phyloP scores from a whole-genome alignment of 768 basidiomycete species.

The Trametes maxima region DNA sequence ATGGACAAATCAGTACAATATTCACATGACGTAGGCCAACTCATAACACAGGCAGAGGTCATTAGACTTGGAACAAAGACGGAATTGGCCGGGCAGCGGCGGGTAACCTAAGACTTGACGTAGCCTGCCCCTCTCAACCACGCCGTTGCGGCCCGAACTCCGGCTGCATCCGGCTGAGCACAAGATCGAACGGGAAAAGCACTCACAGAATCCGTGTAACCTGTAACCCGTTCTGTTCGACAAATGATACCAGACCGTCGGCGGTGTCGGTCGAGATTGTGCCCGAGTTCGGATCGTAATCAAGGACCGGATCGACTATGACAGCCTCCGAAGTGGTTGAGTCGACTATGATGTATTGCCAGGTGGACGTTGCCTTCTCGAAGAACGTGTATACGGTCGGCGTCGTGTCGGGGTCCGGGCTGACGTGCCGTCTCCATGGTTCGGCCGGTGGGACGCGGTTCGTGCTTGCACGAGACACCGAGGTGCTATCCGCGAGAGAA shows the following conservation, averaged over 20 bases:
- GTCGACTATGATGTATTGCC: conserved; percentile 62
- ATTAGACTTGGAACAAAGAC: no score
- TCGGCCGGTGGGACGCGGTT: conserved; percentile 24
- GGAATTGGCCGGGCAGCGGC: no score
- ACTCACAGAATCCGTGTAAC: conserved; percentile 40
- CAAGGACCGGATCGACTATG: conserved; percentile 40
- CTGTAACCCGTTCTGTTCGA: conserved; percentile 32
- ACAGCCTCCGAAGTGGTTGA: conserved; percentile 51
- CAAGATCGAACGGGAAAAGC: background rate
- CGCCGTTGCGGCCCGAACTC: no score
- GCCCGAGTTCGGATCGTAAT: conserved; percentile 38
- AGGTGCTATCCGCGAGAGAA: background rate
- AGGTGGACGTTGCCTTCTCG: conserved; percentile 34
- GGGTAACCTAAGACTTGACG: no score
- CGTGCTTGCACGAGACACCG: conserved; percentile 11
- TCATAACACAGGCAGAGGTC: no score
- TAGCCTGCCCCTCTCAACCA: no score
- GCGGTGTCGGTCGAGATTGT: conserved; percentile 37
- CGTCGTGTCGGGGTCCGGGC: conserved; percentile 23
- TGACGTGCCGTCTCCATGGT: conserved; percentile 27
- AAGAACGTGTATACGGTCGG: conserved; percentile 34
- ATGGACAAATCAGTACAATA: background rate
- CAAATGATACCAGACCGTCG: conserved; percentile 36
- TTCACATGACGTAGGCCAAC: no score
- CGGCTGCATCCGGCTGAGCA: no score